Percentiles rank a stretch among this genome's conserved stretches.
phyloP scores from a whole-genome alignment of 306 rosid species.

The Hippophae gyantsensis region DNA sequence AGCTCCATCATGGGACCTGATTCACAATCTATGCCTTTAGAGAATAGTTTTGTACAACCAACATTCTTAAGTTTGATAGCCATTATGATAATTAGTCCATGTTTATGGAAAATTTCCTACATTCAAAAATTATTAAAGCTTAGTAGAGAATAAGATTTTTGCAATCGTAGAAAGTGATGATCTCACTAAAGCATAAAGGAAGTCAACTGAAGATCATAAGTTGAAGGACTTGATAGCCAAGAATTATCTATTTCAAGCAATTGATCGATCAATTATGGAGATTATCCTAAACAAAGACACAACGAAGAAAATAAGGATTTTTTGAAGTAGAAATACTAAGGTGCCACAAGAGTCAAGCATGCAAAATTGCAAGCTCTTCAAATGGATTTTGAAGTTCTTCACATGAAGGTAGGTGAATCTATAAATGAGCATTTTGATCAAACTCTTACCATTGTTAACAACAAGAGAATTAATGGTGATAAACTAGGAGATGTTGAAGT shows the following conservation, averaged over 20 bases:
- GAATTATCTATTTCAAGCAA: background rate
- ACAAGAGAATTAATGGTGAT: background rate
- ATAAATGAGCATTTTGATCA: background rate
- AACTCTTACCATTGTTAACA: background rate
- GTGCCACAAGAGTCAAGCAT: background rate
- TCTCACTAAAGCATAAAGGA: too few species aligned
- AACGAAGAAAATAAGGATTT: background rate
- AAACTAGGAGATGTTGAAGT: background rate
- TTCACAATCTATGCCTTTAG: too few species aligned
- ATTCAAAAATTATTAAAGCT: too few species aligned
- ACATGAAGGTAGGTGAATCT: conserved; percentile 4
- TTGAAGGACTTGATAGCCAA: background rate
- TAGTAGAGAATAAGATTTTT: too few species aligned
- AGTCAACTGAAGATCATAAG: background rate
- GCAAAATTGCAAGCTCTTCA: background rate
- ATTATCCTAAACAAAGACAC: background rate
- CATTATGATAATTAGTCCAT: too few species aligned
- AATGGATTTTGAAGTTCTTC: conserved; percentile 5
- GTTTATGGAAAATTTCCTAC: too few species aligned
- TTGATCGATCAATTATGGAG: background rate
- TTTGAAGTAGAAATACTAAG: background rate
- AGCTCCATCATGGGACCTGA: too few species aligned
- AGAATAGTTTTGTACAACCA: too few species aligned
- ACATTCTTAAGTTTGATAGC: too few species aligned
- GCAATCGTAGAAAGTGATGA: too few species aligned